Evolutionary conservation across 805 yeast species (phyloP), one percentile per base, ranked within the genome.

Genomic region (Hanseniaspora mollemarum): DNA sequence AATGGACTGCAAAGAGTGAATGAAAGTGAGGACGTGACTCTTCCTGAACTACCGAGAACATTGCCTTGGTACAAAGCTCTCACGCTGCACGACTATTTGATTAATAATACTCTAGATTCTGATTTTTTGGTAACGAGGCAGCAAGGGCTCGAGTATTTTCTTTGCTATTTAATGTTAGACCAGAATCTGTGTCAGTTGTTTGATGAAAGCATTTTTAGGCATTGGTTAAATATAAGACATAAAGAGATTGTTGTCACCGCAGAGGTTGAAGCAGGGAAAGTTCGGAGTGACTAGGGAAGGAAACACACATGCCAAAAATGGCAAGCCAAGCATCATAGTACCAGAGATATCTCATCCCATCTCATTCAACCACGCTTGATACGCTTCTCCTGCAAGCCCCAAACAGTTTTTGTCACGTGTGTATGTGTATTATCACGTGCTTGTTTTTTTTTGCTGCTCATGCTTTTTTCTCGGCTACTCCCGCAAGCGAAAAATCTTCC

Each of bases 101-200:
- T 57, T n/a, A 58, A 60, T 7, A 55, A 54, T 13, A 63, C 73
- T 53, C 63, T 71, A 58, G 60, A 70, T 42, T 63, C 58, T 38
- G 60, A 56, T 19, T 78, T 82, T 76, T 60, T 79, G 8, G 80
- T 76, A 52, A 67, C 67, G 15, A 61, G 86, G 40, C 63, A 82
- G 18, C 71, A 69, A 52, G 80, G 81, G 0, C 61, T 80, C 21
- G 84, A 80, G 57, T 74, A 74, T 70, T 80, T 80, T 64, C 59
- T 79, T 58, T 74, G 75, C 57, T 71, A 71, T 39, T 71, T 77
- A 4, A 61, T 79, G 13, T 63, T 78, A 56, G 74, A 78, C 56
- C 54, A 54, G 22, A 54, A 51, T 7, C 77, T 82, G 0, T 60
- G 66, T 21, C 62, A 68, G 28, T 67, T 68, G 54, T 66, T 67